Conservation (phyloP, 495 filamentous ascomycete genomes). For the Tuber microsphaerosporum region DNA sequence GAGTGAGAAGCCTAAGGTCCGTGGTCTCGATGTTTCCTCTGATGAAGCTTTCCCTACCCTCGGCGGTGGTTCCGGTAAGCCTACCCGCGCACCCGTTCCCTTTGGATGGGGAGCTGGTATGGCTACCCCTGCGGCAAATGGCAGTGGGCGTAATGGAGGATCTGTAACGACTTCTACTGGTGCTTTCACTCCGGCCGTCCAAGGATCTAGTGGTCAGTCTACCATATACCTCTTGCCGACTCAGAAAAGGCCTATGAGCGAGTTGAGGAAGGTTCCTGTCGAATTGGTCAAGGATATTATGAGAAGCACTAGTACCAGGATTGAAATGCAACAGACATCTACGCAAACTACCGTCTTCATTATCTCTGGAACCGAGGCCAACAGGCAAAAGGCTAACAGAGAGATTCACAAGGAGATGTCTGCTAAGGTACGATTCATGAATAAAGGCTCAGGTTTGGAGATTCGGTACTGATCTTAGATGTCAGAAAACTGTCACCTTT, state of each 20-base stretch:
- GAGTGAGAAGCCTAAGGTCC: slow-evolving; percentile 41
- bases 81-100: slow-evolving; percentile 44
- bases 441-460: slow-evolving; percentile 19
- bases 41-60: slow-evolving; percentile 86
- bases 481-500: slow-evolving; percentile 23
- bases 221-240: slow-evolving; percentile 66
- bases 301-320: slow-evolving; percentile 72
- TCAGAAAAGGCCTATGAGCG: slow-evolving; percentile 62
- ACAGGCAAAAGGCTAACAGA: slow-evolving; percentile 72
- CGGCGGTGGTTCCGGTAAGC: slow-evolving; percentile 60
- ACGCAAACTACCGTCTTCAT: slow-evolving; percentile 67
- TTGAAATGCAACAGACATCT: slow-evolving; percentile 57
- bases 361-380: slow-evolving; percentile 63
- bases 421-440: slow-evolving; percentile 56
- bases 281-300: slow-evolving; percentile 85
- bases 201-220: slow-evolving; percentile 65
- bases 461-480: slow-evolving; percentile 12
- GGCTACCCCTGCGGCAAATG: slow-evolving; percentile 42
- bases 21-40: slow-evolving; percentile 66
- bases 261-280: slow-evolving; percentile 69
- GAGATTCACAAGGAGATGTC: slow-evolving; percentile 79
- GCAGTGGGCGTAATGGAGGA: slow-evolving; percentile 45
- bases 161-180: slow-evolving; percentile 54
- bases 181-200: slow-evolving; percentile 51
- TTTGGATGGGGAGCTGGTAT: slow-evolving; percentile 64